Conservation (phyloP, 2,329 filamentous ascomycete species). For the Colletotrichum aenigma region DNA sequence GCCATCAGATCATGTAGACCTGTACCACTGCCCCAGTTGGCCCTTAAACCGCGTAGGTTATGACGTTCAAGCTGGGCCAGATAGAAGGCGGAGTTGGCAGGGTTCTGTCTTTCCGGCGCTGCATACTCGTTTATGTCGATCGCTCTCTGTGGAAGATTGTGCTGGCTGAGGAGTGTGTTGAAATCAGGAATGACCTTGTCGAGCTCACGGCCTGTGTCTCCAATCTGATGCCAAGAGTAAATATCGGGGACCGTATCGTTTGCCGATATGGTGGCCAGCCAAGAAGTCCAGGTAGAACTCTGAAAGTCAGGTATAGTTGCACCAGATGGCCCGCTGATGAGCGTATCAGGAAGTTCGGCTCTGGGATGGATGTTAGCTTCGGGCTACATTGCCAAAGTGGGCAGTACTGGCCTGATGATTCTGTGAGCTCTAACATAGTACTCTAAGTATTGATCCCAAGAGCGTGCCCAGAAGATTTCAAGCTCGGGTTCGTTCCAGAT, state of each 20-base stretch:
- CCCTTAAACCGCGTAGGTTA: background rate
- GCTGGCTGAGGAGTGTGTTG: background rate
- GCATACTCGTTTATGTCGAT: background rate
- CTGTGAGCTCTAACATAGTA: background rate
- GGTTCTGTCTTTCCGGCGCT: background rate
- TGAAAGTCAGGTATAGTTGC: background rate
- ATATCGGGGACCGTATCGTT: background rate
- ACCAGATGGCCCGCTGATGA: background rate
- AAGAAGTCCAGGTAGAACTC: background rate
- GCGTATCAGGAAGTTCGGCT: background rate
- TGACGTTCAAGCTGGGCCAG: background rate
- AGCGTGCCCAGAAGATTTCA: background rate
- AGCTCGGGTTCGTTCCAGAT: background rate
- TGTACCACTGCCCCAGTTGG: background rate
- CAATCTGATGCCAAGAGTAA: background rate
- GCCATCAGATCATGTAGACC: background rate
- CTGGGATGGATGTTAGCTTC: fast-evolving
- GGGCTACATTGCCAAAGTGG: fast-evolving
- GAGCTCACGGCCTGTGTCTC: background rate
- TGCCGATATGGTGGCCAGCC: background rate
- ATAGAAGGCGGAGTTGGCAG: background rate
- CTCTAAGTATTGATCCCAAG: background rate
- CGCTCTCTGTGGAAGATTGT: background rate
- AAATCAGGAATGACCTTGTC: background rate
- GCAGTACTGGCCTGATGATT: background rate